Base-by-base conservation (phyloP, 441 rosid genomes). In the Geranium incanum region DNA sequence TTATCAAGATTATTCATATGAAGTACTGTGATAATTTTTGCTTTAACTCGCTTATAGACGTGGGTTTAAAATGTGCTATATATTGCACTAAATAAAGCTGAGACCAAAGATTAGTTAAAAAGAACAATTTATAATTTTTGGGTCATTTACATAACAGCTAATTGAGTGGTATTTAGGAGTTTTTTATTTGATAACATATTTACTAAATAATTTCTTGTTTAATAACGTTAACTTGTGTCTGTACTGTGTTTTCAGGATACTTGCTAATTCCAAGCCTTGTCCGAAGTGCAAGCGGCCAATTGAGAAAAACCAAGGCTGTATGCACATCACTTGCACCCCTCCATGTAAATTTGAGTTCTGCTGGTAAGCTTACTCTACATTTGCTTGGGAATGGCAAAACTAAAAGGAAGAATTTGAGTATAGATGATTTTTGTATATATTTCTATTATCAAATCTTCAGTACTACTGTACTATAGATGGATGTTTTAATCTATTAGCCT, bases 301-400 rank as follows among this genome's bases (percentile, higher is more conserved):
- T 77, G 99, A 95, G 83, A 95, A 95, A 77, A 95, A 93, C 71
- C 99, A 93, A 81, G 98, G 99, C 37, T 95, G 98, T 78, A 93
- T 95, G 99, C 97, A 91, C 39, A 93, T 95, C 82, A 91, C 96
- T 70, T 93, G 99, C 79, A 89, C 97, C 0, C 99, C 97, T 18
- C 98, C 99, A 75, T 95, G 98, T 85, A 90, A 89, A 93, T 95
- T 86, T 86, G 98, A 95, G 75, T 95, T 95, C 78, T 95, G 98
- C 81, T 93, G 98, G 98, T 89, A 79, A 81, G 89, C 71, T 71
- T 68, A 68, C 59, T 8, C 18, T 19, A 16, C 55, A 18, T 36
- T 6, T 43, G 12, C 6, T 21, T 70, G 72, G 21, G 36, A 18
- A 36, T 55, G 48, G 2, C 4, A 28, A 8, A 45, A 8, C 52